Evolutionary conservation across 1,284 basidiomycete genomes (phyloP), one percentile per base, ranked within the genome.

Genomic region (Naganishia sp.): DNA sequence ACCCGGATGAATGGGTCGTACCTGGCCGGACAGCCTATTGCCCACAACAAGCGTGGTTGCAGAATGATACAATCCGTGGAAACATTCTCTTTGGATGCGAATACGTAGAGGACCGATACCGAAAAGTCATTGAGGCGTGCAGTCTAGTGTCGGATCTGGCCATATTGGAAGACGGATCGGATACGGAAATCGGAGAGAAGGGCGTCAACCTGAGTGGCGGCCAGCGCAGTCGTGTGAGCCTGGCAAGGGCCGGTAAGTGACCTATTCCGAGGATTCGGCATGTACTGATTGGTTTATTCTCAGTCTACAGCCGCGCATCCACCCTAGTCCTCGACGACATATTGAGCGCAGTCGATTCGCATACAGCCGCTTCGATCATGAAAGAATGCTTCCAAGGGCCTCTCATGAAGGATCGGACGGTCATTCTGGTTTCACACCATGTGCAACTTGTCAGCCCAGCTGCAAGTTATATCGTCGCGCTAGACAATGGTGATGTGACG

Each of bases 381-480:
- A 81, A 88, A 67, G 82, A 91, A 71, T 95, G 92, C 72, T 81
- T 96, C 42, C 87, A 87, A 72, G 94, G 94, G 13, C 87, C 89
- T n/a, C 83, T 96, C 52, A 86, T 92, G 82, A 79, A 82, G 55
- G 87, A 86, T 11, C 84, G 93, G 42, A 95, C 93, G 0, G 79
- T 94, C 66, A 85, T 95, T 60, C 83, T 96, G 15, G 92, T 95
- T 42, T 94, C 92, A 15, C 93, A 95, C 75, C 92, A 94, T 65
- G 76, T 77, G 46, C 71, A 75, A 10, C 72, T 81, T 7, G 76
- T 80, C 36, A 73, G 77, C 11, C 77, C 76, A 0, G 70, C 71
- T 6, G 78, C 77, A 6, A 66, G 74, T 0, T 78, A 78, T 54
- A 77, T 80, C 48, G 79, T 94, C 43, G 87, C 89, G 16, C 84